Base-by-base conservation (phyloP, 1,284 basidiomycete genomes). In the Inonotus hispidus region DNA sequence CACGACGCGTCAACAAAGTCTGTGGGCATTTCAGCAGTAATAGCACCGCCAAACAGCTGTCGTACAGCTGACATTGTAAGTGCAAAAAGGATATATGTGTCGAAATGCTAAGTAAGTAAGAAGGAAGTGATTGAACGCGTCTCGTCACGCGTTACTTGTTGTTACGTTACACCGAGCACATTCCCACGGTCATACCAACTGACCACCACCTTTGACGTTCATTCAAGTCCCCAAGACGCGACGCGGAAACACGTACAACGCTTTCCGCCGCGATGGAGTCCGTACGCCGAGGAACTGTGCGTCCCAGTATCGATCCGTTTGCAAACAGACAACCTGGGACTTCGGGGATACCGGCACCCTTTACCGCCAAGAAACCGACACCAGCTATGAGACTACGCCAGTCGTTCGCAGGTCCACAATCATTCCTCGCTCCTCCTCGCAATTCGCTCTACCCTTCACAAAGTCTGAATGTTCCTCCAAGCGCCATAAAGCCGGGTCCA, bases 1-100 rank as follows among this genome's bases (percentile, higher is more conserved):
- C 76, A 96, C 95, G 93, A 93, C 56, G 89, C 93, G 75, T 99
- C 95, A 60, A 92, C 72, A 64, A 93, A 82, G 63, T 75, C 67
- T 1, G 68, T 47, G 1, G 90, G 88, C 0, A 92, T 73, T 32
- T 77, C 70, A 13, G 84, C 79, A 11, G 78, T 81, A 64, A 98
- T 93, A 4, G 93, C 92, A n/a, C 94, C 94, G 11, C 85, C 89
- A 71, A 89, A 91, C 0, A 91, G 77, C 7, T 80, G 68, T 66
- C 71, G 67, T 7, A 59, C 58, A 2, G 64, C 62, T 10, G 68
- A 66, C 71, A 71, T 72, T 14, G 35, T 8, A 27, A 23, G 23
- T 32, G 21, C 35, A 29, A 56, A 19, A 29, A 5, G 39, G 32
- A 19, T 47, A 46, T 21, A 29, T 29, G 25, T 8, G 21, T 21